A percentile compares a stretch with the other conserved stretches of the same genome.
These are phyloP conservation scores for Fonsecaea monophora DNA, from an alignment of 2,329 filamentous ascomycete species.

Conservation along the genomic window DNA sequence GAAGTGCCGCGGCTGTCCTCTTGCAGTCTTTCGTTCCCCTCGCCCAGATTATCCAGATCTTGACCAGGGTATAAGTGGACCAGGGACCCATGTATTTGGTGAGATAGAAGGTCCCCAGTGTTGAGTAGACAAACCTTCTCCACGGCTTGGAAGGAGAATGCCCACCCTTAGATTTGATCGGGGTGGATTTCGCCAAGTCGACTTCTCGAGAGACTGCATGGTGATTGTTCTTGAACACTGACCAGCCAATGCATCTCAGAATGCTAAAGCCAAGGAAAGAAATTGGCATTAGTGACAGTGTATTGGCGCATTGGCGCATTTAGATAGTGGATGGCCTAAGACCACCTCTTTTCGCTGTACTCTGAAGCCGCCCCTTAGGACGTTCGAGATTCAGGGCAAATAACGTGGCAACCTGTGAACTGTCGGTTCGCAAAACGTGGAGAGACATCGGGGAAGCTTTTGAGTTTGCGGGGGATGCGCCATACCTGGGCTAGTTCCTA, in stretches of 20 bases:
- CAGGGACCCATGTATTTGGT: not conserved
- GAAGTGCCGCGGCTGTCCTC: conserved; percentile 2
- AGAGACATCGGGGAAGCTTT: conserved; percentile 4
- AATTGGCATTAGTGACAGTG: not conserved
- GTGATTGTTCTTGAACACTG: not conserved
- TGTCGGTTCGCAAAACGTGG: not conserved
- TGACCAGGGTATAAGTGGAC: not conserved
- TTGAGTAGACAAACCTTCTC: not conserved
- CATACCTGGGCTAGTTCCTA: not conserved
- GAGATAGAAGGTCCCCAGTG: not conserved
- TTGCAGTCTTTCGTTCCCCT: not conserved
- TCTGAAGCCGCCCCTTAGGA: not conserved
- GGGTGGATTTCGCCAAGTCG: not conserved
- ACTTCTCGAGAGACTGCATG: not conserved
- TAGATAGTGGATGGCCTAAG: not conserved
- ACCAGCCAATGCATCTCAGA: not conserved
- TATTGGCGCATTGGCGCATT: not conserved
- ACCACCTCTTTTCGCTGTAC: not conserved
- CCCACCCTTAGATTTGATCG: not conserved
- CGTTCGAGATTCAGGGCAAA: not conserved
- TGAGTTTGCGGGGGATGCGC: not conserved
- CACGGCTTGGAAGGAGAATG: not conserved
- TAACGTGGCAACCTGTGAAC: not conserved
- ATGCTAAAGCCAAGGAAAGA: not conserved
- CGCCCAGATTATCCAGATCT: conserved; percentile 1